These are phyloP conservation scores for Tylopilus vinaceipallidus DNA, from an alignment of 768 basidiomycete genomes.

Conservation along the genomic window DNA sequence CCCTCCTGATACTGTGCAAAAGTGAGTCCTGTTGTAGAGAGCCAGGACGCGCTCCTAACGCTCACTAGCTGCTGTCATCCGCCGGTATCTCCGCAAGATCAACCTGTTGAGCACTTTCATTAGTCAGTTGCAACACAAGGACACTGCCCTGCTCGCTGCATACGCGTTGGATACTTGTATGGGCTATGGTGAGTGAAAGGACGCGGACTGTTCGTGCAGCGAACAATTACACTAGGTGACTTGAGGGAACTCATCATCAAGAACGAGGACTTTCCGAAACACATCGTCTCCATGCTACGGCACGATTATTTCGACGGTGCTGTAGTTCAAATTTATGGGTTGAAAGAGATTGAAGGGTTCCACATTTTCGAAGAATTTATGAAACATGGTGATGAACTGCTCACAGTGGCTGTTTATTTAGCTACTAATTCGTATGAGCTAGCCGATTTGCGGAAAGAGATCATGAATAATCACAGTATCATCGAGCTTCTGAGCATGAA, in stretches of 20 bases:
- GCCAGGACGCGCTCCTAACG: constrained; percentile 3
- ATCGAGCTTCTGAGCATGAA: constrained; percentile 17
- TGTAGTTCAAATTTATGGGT: constrained; percentile 15
- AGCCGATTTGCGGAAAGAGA: constrained; percentile 15
- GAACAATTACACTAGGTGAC: constrained; percentile 5
- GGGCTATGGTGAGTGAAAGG: constrained; percentile 8
- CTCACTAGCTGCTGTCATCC: constrained; percentile 7
- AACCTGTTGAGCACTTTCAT: constrained; percentile 9
- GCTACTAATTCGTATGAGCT: not conserved
- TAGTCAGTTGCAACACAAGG: constrained; percentile 13
- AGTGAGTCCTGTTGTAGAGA: no score
- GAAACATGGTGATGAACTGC: constrained; percentile 15
- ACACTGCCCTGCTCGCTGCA: constrained; percentile 17
- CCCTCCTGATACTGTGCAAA: no score
- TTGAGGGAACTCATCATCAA: constrained; percentile 9
- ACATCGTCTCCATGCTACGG: constrained; percentile 23
- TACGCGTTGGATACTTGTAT: constrained; percentile 19
- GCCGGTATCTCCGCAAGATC: constrained; percentile 4
- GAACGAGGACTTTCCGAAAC: constrained; percentile 8
- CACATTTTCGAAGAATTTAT: constrained; percentile 23
- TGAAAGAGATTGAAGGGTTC: no score
- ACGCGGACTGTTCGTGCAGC: not conserved
- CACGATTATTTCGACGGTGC: constrained; percentile 27
- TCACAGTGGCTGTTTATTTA: not conserved
- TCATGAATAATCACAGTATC: constrained; percentile 15